A percentile compares a stretch with the other conserved stretches of the same genome.
Conservation (phyloP, 2,329 filamentous ascomycete genomes). For the Plenodomus biglobosus region DNA sequence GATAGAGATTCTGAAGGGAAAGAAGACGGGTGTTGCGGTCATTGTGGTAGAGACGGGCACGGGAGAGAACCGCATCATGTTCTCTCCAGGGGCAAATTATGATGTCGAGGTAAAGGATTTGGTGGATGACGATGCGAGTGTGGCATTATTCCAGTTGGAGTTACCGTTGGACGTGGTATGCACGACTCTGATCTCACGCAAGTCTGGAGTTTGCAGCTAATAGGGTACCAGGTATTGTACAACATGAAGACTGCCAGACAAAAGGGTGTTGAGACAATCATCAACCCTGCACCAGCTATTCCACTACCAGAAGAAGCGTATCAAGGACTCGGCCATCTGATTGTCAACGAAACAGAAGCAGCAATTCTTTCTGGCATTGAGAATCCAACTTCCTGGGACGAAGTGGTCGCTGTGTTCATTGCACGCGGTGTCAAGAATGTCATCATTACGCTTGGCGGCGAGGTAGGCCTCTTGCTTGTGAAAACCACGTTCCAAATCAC, state of each 20-base stretch:
- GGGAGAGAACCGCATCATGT: constrained; percentile 54
- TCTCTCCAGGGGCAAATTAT: constrained; percentile 52
- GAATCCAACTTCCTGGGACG: constrained; percentile 36
- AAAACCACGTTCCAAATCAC: constrained; percentile 7
- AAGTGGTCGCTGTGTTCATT: constrained; percentile 58
- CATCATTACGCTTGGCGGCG: constrained; percentile 79
- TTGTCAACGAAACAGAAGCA: constrained; percentile 91
- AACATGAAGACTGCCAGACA: constrained; percentile 41
- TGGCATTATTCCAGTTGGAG: constrained; percentile 53
- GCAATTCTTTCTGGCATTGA: constrained; percentile 65
- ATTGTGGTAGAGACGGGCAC: constrained; percentile 53
- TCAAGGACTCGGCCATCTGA: constrained; percentile 69
- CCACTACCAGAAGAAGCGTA: constrained; percentile 68
- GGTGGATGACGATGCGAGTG: constrained; percentile 44
- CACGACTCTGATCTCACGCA: background rate
- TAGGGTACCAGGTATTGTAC: constrained; percentile 30
- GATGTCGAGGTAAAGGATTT: constrained; percentile 42
- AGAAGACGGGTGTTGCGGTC: constrained; percentile 53
- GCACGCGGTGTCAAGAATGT: constrained; percentile 71
- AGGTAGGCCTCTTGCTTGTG: constrained; percentile 52
- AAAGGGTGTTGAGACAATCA: constrained; percentile 58
- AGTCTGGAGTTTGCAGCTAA: background rate
- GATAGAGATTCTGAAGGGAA: constrained; percentile 45
- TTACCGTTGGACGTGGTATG: constrained; percentile 47
- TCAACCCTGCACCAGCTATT: constrained; percentile 80